Evolutionary conservation across 257 asterid genomes (phyloP).

Genomic region (Capsicum baccatum): DNA sequence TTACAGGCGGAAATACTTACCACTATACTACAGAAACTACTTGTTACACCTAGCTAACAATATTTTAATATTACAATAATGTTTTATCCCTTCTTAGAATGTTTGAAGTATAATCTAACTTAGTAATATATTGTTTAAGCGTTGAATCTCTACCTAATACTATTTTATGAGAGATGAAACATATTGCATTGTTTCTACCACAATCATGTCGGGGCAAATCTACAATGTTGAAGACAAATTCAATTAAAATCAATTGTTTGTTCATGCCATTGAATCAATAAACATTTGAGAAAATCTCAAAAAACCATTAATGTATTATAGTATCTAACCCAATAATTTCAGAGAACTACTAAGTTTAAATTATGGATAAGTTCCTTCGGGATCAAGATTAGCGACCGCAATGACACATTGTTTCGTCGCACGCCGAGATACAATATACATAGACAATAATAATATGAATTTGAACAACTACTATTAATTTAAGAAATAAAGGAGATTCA

Average conservation of each 20-base stretch:
- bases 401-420: not conserved
- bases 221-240: not conserved
- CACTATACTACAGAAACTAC: conserved; percentile 90
- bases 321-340: not conserved
- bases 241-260: not conserved
- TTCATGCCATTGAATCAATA: not conserved
- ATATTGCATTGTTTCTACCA: not conserved
- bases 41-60: too few relatives aligned
- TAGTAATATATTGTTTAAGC: not conserved
- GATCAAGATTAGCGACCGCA: not conserved
- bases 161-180: not conserved
- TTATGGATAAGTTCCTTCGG: not conserved
- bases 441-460: not conserved
- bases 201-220: too few relatives aligned
- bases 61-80: too few relatives aligned
- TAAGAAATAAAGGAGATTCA: not conserved
- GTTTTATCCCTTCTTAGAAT: too few relatives aligned
- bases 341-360: not conserved
- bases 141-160: not conserved
- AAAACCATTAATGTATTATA: not conserved
- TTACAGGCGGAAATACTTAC: conserved; percentile 98
- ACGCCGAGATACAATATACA: not conserved
- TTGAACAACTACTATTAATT: not conserved
- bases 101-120: not conserved
- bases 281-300: not conserved